Evolutionary conservation across 2,329 filamentous ascomycete genomes (phyloP).

Genomic region (Aspergillus proliferans): DNA sequence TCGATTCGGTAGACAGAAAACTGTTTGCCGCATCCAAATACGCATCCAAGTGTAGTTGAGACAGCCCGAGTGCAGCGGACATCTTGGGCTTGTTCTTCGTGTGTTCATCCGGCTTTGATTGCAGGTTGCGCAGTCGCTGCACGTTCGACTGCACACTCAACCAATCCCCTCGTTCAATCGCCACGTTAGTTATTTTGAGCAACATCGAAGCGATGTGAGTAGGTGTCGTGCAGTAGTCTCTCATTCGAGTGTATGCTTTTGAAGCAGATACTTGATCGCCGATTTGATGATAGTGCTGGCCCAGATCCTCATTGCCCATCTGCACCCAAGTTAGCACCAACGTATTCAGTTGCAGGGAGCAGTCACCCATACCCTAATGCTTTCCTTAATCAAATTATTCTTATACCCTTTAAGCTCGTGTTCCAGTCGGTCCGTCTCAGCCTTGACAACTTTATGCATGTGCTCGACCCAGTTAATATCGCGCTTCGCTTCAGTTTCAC

Average conservation of each 20-base stretch:
- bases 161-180: constrained; percentile 74
- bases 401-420: constrained; percentile 85
- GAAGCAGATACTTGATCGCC: constrained; percentile 67
- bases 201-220: constrained; percentile 80
- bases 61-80: constrained; percentile 55
- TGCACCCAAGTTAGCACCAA: constrained; percentile 31
- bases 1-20: constrained; percentile 62
- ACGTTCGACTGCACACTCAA: constrained; percentile 57
- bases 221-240: constrained; percentile 77
- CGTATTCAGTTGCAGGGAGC: not conserved
- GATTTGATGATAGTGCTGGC: constrained; percentile 70
- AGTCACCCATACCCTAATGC: constrained; percentile 63
- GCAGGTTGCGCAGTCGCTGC: constrained; percentile 49
- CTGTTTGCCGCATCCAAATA: constrained; percentile 62
- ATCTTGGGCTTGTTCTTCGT: constrained; percentile 60
- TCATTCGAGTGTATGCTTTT: constrained; percentile 79
- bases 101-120: constrained; percentile 53
- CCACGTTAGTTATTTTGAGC: constrained; percentile 68
- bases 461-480: constrained; percentile 72
- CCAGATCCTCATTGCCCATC: constrained; percentile 94
- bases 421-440: constrained; percentile 70
- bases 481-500: constrained; percentile 59
- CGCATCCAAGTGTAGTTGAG: constrained; percentile 50
- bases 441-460: constrained; percentile 59
- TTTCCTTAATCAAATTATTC: constrained; percentile 96